phyloP scores from a whole-genome alignment of 1,139 yeast genomes.

The Pichia sp. region DNA sequence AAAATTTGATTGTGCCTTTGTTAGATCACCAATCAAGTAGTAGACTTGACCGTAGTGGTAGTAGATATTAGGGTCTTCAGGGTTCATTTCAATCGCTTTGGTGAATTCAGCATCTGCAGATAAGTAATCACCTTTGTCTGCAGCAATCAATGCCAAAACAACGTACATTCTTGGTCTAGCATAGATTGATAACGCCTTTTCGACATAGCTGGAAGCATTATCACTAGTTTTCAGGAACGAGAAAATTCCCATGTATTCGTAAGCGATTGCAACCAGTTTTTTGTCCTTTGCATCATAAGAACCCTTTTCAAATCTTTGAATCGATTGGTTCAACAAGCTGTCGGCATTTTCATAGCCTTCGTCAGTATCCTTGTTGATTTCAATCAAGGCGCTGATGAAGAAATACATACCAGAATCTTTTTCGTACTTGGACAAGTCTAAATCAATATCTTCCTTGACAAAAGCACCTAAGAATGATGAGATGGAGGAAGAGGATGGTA shows the following conservation, averaged over 20 bases:
- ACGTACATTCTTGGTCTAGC: slow-evolving; percentile 84
- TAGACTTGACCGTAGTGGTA: slow-evolving; percentile 94
- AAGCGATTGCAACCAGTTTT: slow-evolving; percentile 61
- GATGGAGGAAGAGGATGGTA: slow-evolving; percentile 85
- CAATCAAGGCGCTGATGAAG: slow-evolving; percentile 64
- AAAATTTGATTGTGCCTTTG: slow-evolving; percentile 71
- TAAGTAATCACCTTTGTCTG: slow-evolving; percentile 65
- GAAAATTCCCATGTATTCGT: slow-evolving; percentile 80
- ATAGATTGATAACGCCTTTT: slow-evolving; percentile 57
- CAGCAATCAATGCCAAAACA: slow-evolving; percentile 76
- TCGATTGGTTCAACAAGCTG: slow-evolving; percentile 62
- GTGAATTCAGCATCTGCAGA: slow-evolving; percentile 69
- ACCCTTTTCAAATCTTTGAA: slow-evolving; percentile 43
- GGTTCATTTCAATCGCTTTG: slow-evolving; percentile 65
- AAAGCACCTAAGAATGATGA: slow-evolving; percentile 84
- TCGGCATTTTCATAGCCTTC: slow-evolving; percentile 78
- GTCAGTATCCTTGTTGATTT: slow-evolving; percentile 57
- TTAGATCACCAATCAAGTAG: slow-evolving; percentile 74
- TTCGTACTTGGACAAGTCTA: slow-evolving; percentile 40
- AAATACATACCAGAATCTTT: slow-evolving; percentile 55
- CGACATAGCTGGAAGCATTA: slow-evolving; percentile 53
- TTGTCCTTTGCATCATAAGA: slow-evolving; percentile 35
- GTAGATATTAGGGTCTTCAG: slow-evolving; percentile 74
- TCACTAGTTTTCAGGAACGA: slow-evolving; percentile 74
- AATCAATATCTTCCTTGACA: slow-evolving; percentile 32